A percentile compares a stretch with the other conserved stretches of the same genome.
These are phyloP conservation scores for Yarrowia sp. DNA, from an alignment of 805 yeast species.

Conservation along the genomic window DNA sequence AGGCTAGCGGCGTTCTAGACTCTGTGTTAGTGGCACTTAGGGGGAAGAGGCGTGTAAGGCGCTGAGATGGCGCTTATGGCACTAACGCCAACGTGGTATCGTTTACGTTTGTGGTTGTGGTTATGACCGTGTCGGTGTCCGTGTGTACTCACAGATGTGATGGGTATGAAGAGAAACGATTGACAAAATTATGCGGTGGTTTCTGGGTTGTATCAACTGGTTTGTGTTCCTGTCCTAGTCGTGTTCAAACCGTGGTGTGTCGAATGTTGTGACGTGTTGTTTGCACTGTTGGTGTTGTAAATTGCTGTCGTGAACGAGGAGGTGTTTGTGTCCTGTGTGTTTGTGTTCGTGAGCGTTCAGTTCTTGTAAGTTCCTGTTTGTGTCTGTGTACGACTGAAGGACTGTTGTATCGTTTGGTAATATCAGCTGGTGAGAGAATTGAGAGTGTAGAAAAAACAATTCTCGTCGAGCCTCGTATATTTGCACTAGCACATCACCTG, in stretches of 20 bases:
- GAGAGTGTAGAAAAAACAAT: background rate
- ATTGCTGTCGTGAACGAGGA: too few relatives aligned
- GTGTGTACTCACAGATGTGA: background rate
- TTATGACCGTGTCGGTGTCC: too few relatives aligned
- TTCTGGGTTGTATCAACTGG: too few relatives aligned
- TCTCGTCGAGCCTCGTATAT: constrained; percentile 15
- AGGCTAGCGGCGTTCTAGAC: background rate
- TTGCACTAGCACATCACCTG: constrained; percentile 18
- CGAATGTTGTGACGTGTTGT: background rate
- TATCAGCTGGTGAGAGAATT: too few relatives aligned
- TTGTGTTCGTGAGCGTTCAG: too few relatives aligned
- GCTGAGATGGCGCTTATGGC: background rate
- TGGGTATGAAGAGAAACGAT: background rate
- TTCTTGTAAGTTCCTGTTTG: background rate
- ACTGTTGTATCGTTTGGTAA: too few relatives aligned
- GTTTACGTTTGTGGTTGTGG: too few relatives aligned
- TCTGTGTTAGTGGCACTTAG: background rate
- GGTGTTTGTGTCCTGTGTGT: too few relatives aligned
- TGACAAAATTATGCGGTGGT: too few relatives aligned
- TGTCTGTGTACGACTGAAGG: background rate
- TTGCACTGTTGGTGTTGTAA: background rate
- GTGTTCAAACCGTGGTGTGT: too few relatives aligned
- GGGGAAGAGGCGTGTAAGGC: background rate
- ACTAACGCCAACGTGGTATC: background rate
- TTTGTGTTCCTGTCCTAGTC: background rate